These are phyloP conservation scores for Ascomycota sp. DNA, from an alignment of 2,329 filamentous ascomycete species.

Conservation along the genomic window DNA sequence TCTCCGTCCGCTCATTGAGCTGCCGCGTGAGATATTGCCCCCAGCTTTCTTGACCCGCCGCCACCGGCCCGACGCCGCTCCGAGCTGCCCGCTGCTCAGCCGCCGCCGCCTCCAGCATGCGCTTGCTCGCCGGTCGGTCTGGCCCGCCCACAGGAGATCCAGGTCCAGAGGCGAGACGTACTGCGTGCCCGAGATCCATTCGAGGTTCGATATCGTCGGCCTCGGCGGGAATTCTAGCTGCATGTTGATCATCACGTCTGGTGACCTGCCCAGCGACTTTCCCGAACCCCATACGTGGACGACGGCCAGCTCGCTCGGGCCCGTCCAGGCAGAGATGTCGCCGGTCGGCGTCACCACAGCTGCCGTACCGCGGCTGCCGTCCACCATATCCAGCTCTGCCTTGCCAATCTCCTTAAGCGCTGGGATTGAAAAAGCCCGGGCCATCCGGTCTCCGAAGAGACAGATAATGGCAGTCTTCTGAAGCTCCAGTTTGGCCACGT, in stretches of 20 bases:
- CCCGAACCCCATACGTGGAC: constrained; percentile 73
- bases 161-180: constrained; percentile 74
- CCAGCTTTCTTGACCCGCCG: constrained; percentile 36
- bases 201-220: constrained; percentile 83
- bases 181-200: constrained; percentile 93
- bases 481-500: constrained; percentile 53
- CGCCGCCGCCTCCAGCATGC: constrained; percentile 63
- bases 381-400: constrained; percentile 46
- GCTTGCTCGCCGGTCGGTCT: constrained; percentile 70
- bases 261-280: constrained; percentile 34
- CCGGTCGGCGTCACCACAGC: constrained; percentile 57
- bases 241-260: constrained; percentile 66
- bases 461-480: constrained; percentile 63
- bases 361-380: constrained; percentile 49
- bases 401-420: constrained; percentile 66
- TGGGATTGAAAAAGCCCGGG: constrained; percentile 71
- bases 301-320: constrained; percentile 66
- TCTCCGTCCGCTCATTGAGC: constrained; percentile 79
- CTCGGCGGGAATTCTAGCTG: constrained; percentile 53
- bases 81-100: constrained; percentile 47
- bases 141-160: constrained; percentile 81
- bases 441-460: constrained; percentile 64
- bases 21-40: constrained; percentile 70
- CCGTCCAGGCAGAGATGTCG: constrained; percentile 72
- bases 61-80: constrained; percentile 11